These are phyloP conservation scores for Brachypodium distachyon DNA, from an alignment of 202 grass and related monocot species.

Conservation along the genomic window DNA sequence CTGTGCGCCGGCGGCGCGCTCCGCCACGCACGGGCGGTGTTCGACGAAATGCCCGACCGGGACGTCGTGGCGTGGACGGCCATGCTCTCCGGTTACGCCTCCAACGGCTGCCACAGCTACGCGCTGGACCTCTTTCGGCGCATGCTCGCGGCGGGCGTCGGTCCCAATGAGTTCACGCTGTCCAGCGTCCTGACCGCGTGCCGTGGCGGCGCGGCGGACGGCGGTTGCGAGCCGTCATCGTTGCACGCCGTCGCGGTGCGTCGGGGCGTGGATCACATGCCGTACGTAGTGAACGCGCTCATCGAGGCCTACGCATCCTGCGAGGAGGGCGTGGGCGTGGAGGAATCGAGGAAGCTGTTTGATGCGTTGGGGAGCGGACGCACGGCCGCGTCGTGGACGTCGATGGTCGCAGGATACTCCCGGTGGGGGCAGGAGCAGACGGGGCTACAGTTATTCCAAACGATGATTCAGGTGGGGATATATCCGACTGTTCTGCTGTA, in stretches of 20 bases:
- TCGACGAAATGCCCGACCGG: conserved; percentile 46
- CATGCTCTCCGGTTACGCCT: conserved; percentile 53
- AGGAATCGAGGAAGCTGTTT: conserved; percentile 28
- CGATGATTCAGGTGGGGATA: conserved; percentile 37
- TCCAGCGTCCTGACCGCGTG: conserved; percentile 45
- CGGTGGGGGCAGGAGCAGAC: conserved; percentile 8
- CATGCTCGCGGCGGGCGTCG: conserved; percentile 21
- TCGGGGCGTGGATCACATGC: neutral
- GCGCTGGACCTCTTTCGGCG: conserved; percentile 7
- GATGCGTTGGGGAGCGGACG: conserved; percentile 10
- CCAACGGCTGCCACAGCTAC: conserved; percentile 14
- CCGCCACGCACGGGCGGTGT: conserved; percentile 19
- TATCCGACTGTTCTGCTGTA: neutral
- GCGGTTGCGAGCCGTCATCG: neutral
- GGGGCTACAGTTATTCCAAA: conserved; percentile 24
- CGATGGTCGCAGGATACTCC: conserved; percentile 41
- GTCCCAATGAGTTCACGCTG: conserved; percentile 41
- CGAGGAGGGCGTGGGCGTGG: neutral
- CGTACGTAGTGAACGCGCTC: conserved; percentile 29
- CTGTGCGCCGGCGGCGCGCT: conserved; percentile 21
- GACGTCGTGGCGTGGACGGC: conserved; percentile 56
- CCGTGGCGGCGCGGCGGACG: neutral
- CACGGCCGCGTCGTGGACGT: conserved; percentile 41
- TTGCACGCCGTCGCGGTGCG: conserved; percentile 2
- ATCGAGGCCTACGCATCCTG: conserved; percentile 14